Evolutionary conservation across 2,329 filamentous ascomycete species (phyloP), one percentile per base, ranked within the genome.

Genomic region (Diaporthe sp.): DNA sequence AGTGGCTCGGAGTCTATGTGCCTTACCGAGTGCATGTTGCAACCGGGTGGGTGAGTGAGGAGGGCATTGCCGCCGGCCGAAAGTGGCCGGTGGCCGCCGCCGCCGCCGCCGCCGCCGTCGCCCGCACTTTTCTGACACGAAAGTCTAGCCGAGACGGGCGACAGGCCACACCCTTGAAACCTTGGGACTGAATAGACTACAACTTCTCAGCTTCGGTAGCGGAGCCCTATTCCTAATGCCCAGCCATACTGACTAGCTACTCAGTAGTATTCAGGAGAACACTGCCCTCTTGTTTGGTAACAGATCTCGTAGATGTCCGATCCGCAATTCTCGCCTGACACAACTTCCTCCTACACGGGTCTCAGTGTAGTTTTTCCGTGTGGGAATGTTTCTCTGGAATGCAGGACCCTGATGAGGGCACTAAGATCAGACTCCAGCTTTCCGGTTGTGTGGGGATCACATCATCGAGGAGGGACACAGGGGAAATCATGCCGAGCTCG

Each of bases 131-230:
- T 53, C 46, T 68, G 65, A 68, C 65, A 53, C 46, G n/a, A 68
- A 68, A 68, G 65, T 28, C 65, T 53, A 68, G 46, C 65, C 65
- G 65, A 68, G 65, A 68, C 46, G 31, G 46, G 65, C 28, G 65
- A 28, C 65, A 68, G 65, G 46, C 31, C 46, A 68, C 31, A 39
- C 65, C 65, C 65, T 28, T 68, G 65, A 51, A 68, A 12, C 46
- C 5, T 22, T 6, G 10, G 4, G 22, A 25, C 44, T 53, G 46
- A 25, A 3, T 22, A 31, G 22, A 55, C n/a, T 15, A 12, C 28
- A 65, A 22, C 25, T 28, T 28, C 10, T 2, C 65, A 53, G 12
- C 46, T 31, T 19, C 25, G 22, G 31, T 19, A 39, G 13, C 46
- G 22, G 31, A 53, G 22, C 31, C 19, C 44, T 53, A 25, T 39